Conservation (phyloP, 305 asterid genomes). For the Plantago coronopus region DNA sequence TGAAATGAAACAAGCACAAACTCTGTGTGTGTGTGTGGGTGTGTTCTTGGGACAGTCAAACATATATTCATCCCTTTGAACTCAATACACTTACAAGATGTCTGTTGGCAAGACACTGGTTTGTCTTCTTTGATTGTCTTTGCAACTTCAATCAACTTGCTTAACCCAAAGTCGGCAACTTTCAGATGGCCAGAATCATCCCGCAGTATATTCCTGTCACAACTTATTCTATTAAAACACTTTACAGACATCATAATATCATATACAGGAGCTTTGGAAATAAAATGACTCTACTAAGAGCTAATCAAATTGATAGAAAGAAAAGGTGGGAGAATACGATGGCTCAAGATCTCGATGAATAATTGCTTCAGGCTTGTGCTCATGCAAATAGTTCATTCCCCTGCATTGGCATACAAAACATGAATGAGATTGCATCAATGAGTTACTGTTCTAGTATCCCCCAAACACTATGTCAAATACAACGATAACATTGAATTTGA, state of each 20-base stretch:
- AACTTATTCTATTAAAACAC: conserved; percentile 29
- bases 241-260: conserved; percentile 20
- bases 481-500: neutral
- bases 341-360: conserved; percentile 91
- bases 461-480: neutral
- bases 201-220: conserved; percentile 66
- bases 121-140: conserved; percentile 61
- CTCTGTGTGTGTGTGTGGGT: neutral
- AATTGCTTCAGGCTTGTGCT: conserved; percentile 81
- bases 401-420: conserved; percentile 38
- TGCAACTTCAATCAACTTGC: conserved; percentile 64
- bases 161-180: conserved; percentile 90
- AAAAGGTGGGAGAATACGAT: conserved; percentile 38
- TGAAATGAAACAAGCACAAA: neutral
- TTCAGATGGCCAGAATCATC: conserved; percentile 89
- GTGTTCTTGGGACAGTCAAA: neutral
- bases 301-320: conserved; percentile 14
- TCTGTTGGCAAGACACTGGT: conserved; percentile 44
- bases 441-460: neutral
- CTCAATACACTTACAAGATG: conserved; percentile 51
- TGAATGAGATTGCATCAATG: conserved; percentile 15
- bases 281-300: conserved; percentile 16
- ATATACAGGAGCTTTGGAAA: conserved; percentile 18
- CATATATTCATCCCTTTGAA: conserved; percentile 10
- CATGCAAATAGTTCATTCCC: conserved; percentile 87